phyloP scores from a whole-genome alignment of 371 early-diverging fungal genomes.

The Nematocida ausubeli region DNA sequence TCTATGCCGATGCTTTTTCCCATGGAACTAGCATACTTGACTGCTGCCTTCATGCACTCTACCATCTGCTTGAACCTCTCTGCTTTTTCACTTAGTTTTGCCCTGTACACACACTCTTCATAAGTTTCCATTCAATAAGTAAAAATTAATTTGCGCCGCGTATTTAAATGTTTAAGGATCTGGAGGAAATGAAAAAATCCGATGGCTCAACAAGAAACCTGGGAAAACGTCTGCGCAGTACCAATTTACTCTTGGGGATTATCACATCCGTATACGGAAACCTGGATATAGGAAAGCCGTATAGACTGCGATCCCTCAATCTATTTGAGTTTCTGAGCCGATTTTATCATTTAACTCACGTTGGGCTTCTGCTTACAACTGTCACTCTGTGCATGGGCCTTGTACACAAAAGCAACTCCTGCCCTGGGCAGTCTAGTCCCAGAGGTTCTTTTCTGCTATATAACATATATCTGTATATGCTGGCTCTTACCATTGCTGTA shows the following conservation, averaged over 20 bases:
- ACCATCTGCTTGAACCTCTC: conserved; percentile 91
- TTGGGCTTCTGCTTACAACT: conserved; percentile 30
- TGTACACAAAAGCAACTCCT: background rate
- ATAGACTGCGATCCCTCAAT: background rate
- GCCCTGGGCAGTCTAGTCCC: background rate
- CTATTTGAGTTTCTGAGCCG: conserved; percentile 4
- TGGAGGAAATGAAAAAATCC: background rate
- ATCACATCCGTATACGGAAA: conserved; percentile 27
- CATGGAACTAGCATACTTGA: conserved; percentile 69
- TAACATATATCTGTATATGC: background rate
- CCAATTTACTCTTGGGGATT: conserved; percentile 7
- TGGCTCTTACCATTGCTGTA: conserved; percentile 24
- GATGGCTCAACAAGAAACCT: background rate
- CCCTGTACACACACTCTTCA: conserved; percentile 70
- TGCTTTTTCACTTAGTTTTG: conserved; percentile 94
- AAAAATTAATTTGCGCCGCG: conserved; percentile 49
- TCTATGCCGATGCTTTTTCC: conserved; percentile 80
- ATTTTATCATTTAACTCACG: conserved; percentile 48
- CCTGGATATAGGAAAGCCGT: conserved; percentile 39
- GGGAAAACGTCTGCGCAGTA: background rate
- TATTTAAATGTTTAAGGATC: background rate
- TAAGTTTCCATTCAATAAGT: conserved; percentile 35
- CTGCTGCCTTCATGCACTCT: conserved; percentile 60
- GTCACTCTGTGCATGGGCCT: conserved; percentile 10
- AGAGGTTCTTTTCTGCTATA: background rate